Evolutionary conservation across 2,329 filamentous ascomycete genomes (phyloP).

Genomic region (Cladophialophora chaetospira): DNA sequence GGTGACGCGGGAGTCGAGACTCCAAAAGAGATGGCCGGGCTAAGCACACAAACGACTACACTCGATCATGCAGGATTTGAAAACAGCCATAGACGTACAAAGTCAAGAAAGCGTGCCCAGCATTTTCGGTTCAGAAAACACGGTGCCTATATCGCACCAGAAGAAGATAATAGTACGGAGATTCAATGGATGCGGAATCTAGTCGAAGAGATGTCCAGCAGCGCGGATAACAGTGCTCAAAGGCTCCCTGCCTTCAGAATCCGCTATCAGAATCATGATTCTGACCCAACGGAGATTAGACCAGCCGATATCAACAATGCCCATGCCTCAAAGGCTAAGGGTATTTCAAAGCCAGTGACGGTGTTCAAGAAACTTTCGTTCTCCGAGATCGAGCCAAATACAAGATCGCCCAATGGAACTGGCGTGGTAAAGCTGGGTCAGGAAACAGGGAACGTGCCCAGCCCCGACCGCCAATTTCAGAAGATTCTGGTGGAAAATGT

Average conservation of each 20-base stretch:
- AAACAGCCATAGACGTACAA: not conserved
- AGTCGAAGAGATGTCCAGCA: not conserved
- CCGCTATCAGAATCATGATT: too few relatives aligned
- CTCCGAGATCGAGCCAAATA: too few relatives aligned
- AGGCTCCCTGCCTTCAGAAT: too few relatives aligned
- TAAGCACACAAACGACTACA: too few relatives aligned
- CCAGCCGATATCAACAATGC: too few relatives aligned
- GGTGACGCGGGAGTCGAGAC: not conserved
- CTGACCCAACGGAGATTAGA: too few relatives aligned
- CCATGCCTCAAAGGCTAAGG: too few relatives aligned
- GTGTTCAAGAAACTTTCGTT: too few relatives aligned
- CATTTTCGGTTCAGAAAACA: not conserved
- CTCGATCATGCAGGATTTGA: not conserved
- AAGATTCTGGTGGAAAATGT: slow-evolving; percentile 36
- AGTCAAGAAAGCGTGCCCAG: not conserved
- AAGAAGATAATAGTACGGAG: not conserved
- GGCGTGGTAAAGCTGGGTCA: not conserved
- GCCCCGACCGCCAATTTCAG: not conserved
- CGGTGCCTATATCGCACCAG: not conserved
- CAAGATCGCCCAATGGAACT: too few relatives aligned
- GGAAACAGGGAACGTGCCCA: not conserved
- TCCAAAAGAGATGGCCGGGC: not conserved
- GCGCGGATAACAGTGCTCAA: too few relatives aligned
- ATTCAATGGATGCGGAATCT: not conserved
- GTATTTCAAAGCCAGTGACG: too few relatives aligned